Base-by-base conservation (phyloP, 176 grass and related monocot species). In the Musa acuminata region DNA sequence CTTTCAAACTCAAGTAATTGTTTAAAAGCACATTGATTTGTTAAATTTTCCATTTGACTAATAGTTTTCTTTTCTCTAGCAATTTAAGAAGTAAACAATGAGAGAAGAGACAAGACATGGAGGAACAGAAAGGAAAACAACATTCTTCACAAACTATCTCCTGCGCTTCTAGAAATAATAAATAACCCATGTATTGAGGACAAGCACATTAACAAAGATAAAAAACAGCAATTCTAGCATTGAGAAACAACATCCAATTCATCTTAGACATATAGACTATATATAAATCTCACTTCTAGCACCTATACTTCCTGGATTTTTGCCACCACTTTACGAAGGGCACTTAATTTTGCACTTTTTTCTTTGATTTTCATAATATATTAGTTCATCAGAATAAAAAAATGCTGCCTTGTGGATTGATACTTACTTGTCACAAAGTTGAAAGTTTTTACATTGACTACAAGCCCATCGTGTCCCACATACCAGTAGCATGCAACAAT, bases 401-500 rank as follows among this genome's bases (percentile, higher is more conserved):
- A 55, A 43, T 53, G 19, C 17, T 13, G 20, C 10, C 52, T 26
- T 51, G 13, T 5, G 62, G 64, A 51, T 76, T 64, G 59, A 11
- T 79, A 85, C 83, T 87, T 95, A 99, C 96, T 83, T 92, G 57
- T 89, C 86, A 76, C 95, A 98, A 64, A 98, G 89, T 77, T 93
- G 84, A 72, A 98, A 98, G 67, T 84, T 89, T 89, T 72, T 88
- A 84, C 95, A 98, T 71, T 88, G 90, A 82, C 82, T 84, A 84
- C 95, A 98, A 51, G 89, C 86, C 95, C 90, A 98, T 13, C 96
- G 91, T 80, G 77, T 99, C 75, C 96, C 96, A 78, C 86, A 89
- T 16, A 79, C 91, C 96, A 99, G 89, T 75, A 94, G 88, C 21
- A 79, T 66, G 83, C 96, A 95, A 62, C 96, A 99, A 50, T 99